phyloP scores from a whole-genome alignment of 75 land plant genomes.

The Chamaecyparis obtusa region DNA sequence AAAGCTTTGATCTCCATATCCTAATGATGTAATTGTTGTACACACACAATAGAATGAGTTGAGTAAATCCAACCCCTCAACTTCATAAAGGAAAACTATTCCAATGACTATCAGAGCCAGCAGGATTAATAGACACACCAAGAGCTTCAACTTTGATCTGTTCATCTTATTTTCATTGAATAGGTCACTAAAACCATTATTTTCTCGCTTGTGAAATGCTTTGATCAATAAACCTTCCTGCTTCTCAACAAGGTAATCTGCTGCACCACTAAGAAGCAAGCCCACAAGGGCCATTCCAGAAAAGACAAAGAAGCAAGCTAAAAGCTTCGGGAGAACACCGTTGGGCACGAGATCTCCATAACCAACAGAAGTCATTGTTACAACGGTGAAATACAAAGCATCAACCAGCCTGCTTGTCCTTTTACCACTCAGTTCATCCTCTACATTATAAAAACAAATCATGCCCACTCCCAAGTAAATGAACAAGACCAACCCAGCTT shows the following conservation, averaged over 20 bases:
- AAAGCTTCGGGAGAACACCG: constrained; percentile 48
- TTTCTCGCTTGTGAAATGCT: constrained; percentile 29
- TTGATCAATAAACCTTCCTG: constrained; percentile 64
- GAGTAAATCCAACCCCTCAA: constrained; percentile 58
- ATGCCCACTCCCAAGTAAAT: constrained; percentile 54
- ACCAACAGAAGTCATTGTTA: constrained; percentile 97
- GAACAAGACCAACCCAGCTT: constrained; percentile 25
- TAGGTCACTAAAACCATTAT: constrained; percentile 21
- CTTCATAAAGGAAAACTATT: constrained; percentile 31
- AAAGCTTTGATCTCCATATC: constrained; percentile 91
- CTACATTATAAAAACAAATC: constrained; percentile 43
- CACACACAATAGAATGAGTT: constrained; percentile 93
- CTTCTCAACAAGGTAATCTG: constrained; percentile 82
- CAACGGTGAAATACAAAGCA: constrained; percentile 80
- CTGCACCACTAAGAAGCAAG: constrained; percentile 60
- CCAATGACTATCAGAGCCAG: constrained; percentile 52
- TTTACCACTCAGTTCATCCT: constrained; percentile 51
- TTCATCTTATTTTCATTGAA: constrained; percentile 23
- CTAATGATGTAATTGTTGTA: constrained; percentile 86
- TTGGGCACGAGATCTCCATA: constrained; percentile 92
- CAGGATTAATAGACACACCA: constrained; percentile 20
- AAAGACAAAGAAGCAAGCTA: constrained; percentile 85
- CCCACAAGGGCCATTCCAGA: constrained; percentile 75
- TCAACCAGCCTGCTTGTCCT: constrained; percentile 73
- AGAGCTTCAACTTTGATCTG: constrained; percentile 38